These are phyloP conservation scores for Neopestalotiopsis sp. DNA, from an alignment of 2,329 filamentous ascomycete genomes.

Conservation along the genomic window DNA sequence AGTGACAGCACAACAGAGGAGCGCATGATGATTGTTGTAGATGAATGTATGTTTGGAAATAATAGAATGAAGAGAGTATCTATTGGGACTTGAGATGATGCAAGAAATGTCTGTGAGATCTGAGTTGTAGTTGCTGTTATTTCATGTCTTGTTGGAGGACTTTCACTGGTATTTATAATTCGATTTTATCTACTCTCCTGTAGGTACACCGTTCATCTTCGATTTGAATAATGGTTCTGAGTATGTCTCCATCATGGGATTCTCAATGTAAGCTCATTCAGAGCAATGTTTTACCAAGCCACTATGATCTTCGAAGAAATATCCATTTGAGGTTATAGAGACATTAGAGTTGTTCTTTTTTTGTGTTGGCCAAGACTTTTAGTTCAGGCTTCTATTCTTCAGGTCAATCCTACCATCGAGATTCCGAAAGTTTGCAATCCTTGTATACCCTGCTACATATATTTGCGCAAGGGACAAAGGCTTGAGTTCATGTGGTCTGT, in stretches of 20 bases:
- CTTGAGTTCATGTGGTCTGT: neutral
- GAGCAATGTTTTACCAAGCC: neutral
- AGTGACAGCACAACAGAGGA: conserved; percentile 9
- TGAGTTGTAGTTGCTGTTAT: neutral
- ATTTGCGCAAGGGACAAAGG: neutral
- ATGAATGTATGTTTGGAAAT: neutral
- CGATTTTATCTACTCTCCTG: neutral
- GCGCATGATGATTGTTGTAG: conserved; percentile 10
- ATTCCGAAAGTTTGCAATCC: neutral
- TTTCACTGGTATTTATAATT: neutral
- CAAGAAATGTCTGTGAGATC: neutral
- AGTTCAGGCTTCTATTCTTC: neutral
- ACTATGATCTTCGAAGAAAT: neutral
- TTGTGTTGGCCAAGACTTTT: neutral
- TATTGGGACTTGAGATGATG: neutral
- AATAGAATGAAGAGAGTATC: neutral
- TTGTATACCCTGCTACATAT: neutral
- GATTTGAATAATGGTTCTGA: neutral
- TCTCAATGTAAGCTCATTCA: neutral
- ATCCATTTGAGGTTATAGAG: neutral
- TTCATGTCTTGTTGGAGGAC: neutral
- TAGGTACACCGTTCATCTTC: neutral
- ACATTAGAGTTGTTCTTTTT: conserved; percentile 1
- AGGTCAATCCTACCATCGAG: conserved; percentile 3
- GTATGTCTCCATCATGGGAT: neutral